Conservation (phyloP, 75 land plant species). For the Pinus tabuliformis region DNA sequence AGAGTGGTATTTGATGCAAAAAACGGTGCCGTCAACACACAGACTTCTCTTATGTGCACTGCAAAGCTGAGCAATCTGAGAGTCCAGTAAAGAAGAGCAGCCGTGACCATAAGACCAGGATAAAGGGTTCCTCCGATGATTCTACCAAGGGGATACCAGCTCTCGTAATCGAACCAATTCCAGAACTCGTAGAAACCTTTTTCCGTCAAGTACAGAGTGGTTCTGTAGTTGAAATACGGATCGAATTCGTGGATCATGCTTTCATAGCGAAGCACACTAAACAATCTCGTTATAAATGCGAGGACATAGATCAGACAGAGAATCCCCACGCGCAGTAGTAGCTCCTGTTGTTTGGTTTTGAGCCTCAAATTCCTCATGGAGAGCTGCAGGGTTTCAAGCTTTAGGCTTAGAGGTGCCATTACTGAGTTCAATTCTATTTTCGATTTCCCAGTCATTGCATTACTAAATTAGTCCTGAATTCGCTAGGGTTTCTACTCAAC, state of each 20-base stretch:
- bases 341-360: constrained; percentile 94
- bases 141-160: constrained; percentile 97
- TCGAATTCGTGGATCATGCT: constrained; percentile 99
- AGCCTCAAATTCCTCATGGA: constrained; percentile 57
- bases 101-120: constrained; percentile 99
- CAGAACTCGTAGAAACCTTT: constrained; percentile 99
- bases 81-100: constrained; percentile 73
- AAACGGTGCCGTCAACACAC: constrained; percentile 96
- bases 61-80: constrained; percentile 67
- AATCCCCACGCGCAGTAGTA: constrained; percentile 69
- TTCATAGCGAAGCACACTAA: constrained; percentile 95
- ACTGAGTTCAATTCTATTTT: neutral
- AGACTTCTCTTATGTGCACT: constrained; percentile 97
- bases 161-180: constrained; percentile 99
- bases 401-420: constrained; percentile 1
- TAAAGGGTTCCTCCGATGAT: constrained; percentile 97
- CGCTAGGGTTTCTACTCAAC: no score
- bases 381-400: constrained; percentile 5
- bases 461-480: no score
- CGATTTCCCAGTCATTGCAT: constrained; percentile 6
- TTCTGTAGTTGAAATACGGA: constrained; percentile 98
- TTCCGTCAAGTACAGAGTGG: constrained; percentile 76
- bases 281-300: constrained; percentile 88
- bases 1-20: constrained; percentile 95
- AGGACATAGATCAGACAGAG: constrained; percentile 79